phyloP scores from a whole-genome alignment of 768 basidiomycete species.

The Suillus clintonianus region DNA sequence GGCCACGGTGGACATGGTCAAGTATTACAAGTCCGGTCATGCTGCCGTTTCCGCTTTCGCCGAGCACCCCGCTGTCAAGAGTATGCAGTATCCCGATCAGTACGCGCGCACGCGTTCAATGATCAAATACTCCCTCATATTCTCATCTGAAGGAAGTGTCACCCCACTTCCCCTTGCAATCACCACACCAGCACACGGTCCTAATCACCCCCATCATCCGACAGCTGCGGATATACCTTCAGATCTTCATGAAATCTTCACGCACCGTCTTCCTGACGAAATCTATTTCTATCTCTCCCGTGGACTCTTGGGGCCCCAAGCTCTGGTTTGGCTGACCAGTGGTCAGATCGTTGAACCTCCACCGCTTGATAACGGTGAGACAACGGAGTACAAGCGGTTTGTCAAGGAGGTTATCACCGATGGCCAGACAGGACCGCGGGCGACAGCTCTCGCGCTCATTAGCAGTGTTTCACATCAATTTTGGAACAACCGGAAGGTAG shows the following conservation, averaged over 20 bases:
- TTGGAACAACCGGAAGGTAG: constrained; percentile 80
- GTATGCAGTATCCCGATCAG: constrained; percentile 76
- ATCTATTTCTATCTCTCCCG: constrained; percentile 95
- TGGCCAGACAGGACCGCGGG: constrained; percentile 89
- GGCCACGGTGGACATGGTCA: constrained; percentile 89
- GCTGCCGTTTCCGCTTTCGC: constrained; percentile 74
- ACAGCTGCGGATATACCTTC: constrained; percentile 86
- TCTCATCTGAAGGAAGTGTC: constrained; percentile 84
- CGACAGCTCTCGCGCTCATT: constrained; percentile 86
- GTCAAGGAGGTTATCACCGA: constrained; percentile 97
- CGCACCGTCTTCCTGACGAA: constrained; percentile 91
- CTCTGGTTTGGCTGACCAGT: constrained; percentile 91
- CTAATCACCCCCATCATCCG: constrained; percentile 63
- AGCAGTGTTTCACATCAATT: constrained; percentile 77
- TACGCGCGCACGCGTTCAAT: constrained; percentile 89
- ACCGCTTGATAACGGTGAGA: constrained; percentile 94
- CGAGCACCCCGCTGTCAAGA: constrained; percentile 83
- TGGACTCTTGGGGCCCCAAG: constrained; percentile 85
- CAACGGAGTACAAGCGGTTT: constrained; percentile 91
- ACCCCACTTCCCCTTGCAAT: constrained; percentile 78
- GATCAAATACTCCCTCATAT: constrained; percentile 88
- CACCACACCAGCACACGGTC: constrained; percentile 50
- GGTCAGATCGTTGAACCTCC: constrained; percentile 84
- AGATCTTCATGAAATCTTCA: constrained; percentile 95
- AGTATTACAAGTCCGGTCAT: constrained; percentile 88